Evolutionary conservation across 768 basidiomycete genomes (phyloP), one percentile per base, ranked within the genome.

Genomic region (Termitomyces sp.): DNA sequence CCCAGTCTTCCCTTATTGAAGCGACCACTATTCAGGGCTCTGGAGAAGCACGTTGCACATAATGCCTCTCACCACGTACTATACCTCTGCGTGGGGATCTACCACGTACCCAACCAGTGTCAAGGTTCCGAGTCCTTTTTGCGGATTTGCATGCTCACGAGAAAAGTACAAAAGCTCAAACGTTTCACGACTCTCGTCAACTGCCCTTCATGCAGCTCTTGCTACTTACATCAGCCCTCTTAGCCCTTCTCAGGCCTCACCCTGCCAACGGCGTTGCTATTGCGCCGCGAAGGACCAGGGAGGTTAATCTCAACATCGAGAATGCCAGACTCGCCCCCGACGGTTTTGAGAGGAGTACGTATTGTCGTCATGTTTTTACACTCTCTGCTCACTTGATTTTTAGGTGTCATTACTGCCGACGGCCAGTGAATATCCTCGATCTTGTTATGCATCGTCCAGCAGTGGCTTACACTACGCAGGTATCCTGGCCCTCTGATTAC

Each of bases 311-410:
- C 3, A 46, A 66, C 42, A 62, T 68, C 14, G 59, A 50, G 23
- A 68, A 68, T 41, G 41, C 43, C 1, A n/a, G 40, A 2, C 44
- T 65, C 9, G 62, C 65, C 8, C 66, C 66, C 14, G 66, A 68
- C 52, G 66, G 66, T 5, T 68, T 66, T 49, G 35, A 52, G 12
- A 54, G 64, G 37, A 63, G 66, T 65, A 27, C 14, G 63, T 60
- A 21, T 44, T 32, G 27, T 53, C 19, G 19, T 19, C 21, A 32
- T 37, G 9, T 48, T 29, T 14, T 4, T 1, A 34, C 6, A 35
- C 0, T 25, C 17, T 17, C 10, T 3, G 25, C 35, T 47, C 32
- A 55, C 16, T 17, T 3, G 1, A n/a, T 1, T 7, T 2, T 12
- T 34, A 60, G 59, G 46, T 17, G 42, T 49, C 17, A 5, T 60